Evolutionary conservation across 108 stramenopile species (phyloP).

Genomic region (Aurantiochytrium sp.): DNA sequence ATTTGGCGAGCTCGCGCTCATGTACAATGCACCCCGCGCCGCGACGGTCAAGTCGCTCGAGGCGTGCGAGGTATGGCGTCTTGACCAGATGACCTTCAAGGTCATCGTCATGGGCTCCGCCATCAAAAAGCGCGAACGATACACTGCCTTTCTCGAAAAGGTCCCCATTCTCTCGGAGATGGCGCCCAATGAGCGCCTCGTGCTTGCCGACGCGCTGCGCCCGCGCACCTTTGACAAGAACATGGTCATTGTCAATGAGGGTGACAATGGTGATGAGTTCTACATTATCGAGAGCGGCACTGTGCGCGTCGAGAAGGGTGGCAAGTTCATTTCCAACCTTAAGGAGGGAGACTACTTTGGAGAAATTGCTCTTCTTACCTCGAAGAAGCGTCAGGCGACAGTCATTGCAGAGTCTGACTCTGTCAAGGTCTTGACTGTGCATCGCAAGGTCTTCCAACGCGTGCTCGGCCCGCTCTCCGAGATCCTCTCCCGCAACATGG

Average conservation of each 20-base stretch:
- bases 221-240: constrained; percentile 43
- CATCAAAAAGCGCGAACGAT: not conserved
- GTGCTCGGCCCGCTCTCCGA: not conserved
- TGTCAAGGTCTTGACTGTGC: constrained; percentile 1
- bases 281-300: constrained; percentile 68
- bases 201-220: constrained; percentile 27
- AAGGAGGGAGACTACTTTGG: constrained; percentile 44
- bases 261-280: constrained; percentile 69
- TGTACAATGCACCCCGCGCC: constrained; percentile 81
- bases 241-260: constrained; percentile 64
- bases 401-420: constrained; percentile 52
- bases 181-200: not conserved
- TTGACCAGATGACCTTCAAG: constrained; percentile 23
- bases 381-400: constrained; percentile 49
- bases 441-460: constrained; percentile 15
- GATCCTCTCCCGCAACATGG: constrained; percentile 17
- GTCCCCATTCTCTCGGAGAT: constrained; percentile 3
- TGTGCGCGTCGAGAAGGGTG: not conserved
- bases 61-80: constrained; percentile 24
- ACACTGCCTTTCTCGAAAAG: not conserved
- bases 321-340: not conserved
- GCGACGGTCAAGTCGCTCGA: constrained; percentile 54
- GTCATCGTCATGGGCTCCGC: not conserved
- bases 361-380: constrained; percentile 55
- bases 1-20: constrained; percentile 84